phyloP scores from a whole-genome alignment of 768 basidiomycete species.

The Albatrellus ellisii region DNA sequence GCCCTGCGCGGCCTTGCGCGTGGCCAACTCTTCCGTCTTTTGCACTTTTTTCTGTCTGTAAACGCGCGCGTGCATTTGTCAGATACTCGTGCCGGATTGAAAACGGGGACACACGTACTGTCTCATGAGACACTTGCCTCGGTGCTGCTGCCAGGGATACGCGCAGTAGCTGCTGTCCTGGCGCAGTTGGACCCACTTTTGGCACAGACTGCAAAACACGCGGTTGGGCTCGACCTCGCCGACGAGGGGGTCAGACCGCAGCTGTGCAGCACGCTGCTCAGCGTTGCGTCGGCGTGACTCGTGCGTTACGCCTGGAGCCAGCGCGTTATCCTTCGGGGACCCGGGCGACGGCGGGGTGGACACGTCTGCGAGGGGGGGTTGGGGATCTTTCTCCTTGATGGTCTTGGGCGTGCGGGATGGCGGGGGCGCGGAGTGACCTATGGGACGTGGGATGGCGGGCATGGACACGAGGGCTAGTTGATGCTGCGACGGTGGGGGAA shows the following conservation, averaged over 20 bases:
- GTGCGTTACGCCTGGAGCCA: constrained; percentile 16
- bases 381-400: constrained; percentile 5
- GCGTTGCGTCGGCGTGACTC: constrained; percentile 66
- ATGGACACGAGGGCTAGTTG: constrained; percentile 21
- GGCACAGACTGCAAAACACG: constrained; percentile 63
- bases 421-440: constrained; percentile 2
- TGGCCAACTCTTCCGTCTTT: constrained; percentile 19
- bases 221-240: constrained; percentile 50
- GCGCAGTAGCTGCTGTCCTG: constrained; percentile 73
- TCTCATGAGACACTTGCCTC: constrained; percentile 60
- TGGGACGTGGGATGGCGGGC: constrained; percentile 15
- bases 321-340: background rate
- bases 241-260: constrained; percentile 53
- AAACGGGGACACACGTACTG: constrained; percentile 39
- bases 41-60: constrained; percentile 13
- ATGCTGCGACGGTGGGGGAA: constrained; percentile 23
- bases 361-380: constrained; percentile 1
- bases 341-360: background rate
- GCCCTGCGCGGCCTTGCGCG: constrained; percentile 13
- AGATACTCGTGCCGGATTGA: constrained; percentile 1
- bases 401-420: constrained; percentile 5
- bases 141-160: constrained; percentile 73
- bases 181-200: constrained; percentile 74
- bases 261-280: constrained; percentile 62
- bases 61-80: background rate